These are phyloP conservation scores for Grosmannia penicillata DNA, from an alignment of 2,329 filamentous ascomycete genomes.

Conservation along the genomic window DNA sequence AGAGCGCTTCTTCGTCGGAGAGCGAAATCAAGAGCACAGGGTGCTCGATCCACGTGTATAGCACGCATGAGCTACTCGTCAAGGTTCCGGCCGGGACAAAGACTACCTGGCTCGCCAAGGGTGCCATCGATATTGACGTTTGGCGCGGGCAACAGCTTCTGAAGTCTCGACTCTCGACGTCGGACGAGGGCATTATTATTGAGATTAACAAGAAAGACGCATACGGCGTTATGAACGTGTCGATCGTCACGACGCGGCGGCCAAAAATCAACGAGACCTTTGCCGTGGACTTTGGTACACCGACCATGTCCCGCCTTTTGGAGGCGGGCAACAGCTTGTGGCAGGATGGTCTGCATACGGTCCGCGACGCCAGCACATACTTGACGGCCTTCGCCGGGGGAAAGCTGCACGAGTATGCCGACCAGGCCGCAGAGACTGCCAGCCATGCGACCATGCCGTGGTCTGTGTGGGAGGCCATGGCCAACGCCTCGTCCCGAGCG, in stretches of 20 bases:
- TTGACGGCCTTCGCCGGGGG: slow-evolving; percentile 12
- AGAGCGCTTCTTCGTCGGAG: slow-evolving; percentile 7
- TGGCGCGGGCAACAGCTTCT: slow-evolving; percentile 31
- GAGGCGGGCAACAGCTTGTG: slow-evolving; percentile 27
- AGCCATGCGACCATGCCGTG: too few relatives aligned
- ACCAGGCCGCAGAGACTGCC: neutral
- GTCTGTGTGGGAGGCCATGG: neutral
- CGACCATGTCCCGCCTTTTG: slow-evolving; percentile 26
- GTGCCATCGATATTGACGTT: slow-evolving; percentile 41
- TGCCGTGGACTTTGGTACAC: slow-evolving; percentile 42
- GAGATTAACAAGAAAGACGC: slow-evolving; percentile 38
- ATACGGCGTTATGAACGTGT: slow-evolving; percentile 41
- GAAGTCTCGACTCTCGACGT: slow-evolving; percentile 30
- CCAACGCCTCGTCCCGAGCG: neutral
- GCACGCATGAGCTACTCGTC: slow-evolving; percentile 37
- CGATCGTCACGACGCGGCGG: slow-evolving; percentile 40
- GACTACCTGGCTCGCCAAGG: slow-evolving; percentile 38
- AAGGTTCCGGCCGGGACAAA: slow-evolving; percentile 35
- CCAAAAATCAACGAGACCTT: slow-evolving; percentile 48
- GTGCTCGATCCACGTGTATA: slow-evolving; percentile 31
- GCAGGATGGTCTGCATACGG: slow-evolving; percentile 23
- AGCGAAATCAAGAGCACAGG: slow-evolving; percentile 17
- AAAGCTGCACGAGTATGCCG: neutral
- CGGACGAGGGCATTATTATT: slow-evolving; percentile 36
- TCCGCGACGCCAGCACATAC: slow-evolving; percentile 24